These are phyloP conservation scores for Wickerhamiella sergipiensis DNA, from an alignment of 805 yeast genomes.

Conservation along the genomic window DNA sequence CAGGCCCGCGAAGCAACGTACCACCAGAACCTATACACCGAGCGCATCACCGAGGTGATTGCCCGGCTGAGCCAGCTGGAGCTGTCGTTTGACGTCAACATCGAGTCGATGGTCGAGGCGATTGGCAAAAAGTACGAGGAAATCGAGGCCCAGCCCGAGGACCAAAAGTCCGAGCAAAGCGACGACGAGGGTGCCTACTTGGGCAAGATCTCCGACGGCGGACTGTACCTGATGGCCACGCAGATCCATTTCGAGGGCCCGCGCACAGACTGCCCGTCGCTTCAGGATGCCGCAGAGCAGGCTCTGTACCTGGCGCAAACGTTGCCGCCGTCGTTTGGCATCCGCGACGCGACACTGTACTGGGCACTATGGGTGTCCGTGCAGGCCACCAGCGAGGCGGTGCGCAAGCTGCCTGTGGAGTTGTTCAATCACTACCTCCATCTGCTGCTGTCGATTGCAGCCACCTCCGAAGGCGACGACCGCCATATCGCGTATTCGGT, in stretches of 20 bases:
- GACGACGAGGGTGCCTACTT: constrained; percentile 20
- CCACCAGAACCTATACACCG: constrained; percentile 18
- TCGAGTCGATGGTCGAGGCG: background rate
- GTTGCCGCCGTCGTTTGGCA: constrained; percentile 17
- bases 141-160: background rate
- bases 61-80: constrained; percentile 38
- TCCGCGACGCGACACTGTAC: constrained; percentile 24
- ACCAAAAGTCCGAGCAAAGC: constrained; percentile 19
- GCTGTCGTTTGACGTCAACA: constrained; percentile 51
- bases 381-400: constrained; percentile 14
- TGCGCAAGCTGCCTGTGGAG: constrained; percentile 24
- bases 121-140: background rate
- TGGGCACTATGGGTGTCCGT: constrained; percentile 23
- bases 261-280: constrained; percentile 3
- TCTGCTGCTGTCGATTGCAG: constrained; percentile 27
- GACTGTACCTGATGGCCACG: constrained; percentile 22
- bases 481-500: constrained; percentile 39
- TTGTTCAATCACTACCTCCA: constrained; percentile 29
- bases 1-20: constrained; percentile 18
- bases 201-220: constrained; percentile 21
- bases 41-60: constrained; percentile 24
- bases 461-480: constrained; percentile 20
- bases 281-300: background rate
- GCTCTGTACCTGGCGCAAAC: constrained; percentile 2
- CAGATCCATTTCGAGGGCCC: constrained; percentile 20